phyloP scores from a whole-genome alignment of 768 basidiomycete genomes.

The Tremella fuciformis region DNA sequence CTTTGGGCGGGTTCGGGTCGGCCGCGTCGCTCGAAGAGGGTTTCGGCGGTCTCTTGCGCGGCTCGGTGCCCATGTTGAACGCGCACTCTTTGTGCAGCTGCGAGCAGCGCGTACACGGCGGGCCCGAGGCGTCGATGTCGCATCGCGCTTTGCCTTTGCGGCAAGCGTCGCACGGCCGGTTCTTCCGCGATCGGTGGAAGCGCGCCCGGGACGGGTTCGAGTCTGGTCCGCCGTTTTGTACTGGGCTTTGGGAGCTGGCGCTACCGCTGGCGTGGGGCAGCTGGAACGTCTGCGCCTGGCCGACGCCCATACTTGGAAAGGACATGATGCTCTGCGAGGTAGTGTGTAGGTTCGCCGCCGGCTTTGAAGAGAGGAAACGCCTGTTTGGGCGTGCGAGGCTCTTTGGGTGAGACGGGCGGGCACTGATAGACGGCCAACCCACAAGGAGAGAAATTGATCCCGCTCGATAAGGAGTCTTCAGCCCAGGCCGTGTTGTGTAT shows the following conservation, averaged over 20 bases:
- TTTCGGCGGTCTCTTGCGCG: slow-evolving; percentile 11
- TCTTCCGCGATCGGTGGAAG: slow-evolving; percentile 19
- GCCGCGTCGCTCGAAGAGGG: not conserved
- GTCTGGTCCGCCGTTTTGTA: too few relatives aligned
- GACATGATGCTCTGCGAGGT: not conserved
- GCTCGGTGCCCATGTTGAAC: slow-evolving; percentile 18
- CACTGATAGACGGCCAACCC: too few relatives aligned
- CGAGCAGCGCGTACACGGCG: slow-evolving; percentile 22
- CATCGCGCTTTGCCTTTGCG: slow-evolving; percentile 24
- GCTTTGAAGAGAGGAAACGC: not conserved
- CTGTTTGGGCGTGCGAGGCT: too few relatives aligned
- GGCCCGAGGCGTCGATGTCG: slow-evolving; percentile 15
- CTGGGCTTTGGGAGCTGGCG: too few relatives aligned
- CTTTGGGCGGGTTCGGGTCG: too few relatives aligned
- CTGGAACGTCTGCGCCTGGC: too few relatives aligned
- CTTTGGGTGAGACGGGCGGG: too few relatives aligned
- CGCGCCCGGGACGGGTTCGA: not conserved
- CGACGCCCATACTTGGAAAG: too few relatives aligned
- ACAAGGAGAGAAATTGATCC: too few relatives aligned
- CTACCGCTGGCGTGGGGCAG: too few relatives aligned
- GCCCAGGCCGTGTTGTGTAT: too few relatives aligned
- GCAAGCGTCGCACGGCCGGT: slow-evolving; percentile 29
- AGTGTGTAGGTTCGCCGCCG: not conserved
- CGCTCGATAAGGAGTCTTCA: too few relatives aligned
- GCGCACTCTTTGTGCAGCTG: slow-evolving; percentile 21